Conservation (phyloP, 768 basidiomycete species). For the Lentinula boryana region DNA sequence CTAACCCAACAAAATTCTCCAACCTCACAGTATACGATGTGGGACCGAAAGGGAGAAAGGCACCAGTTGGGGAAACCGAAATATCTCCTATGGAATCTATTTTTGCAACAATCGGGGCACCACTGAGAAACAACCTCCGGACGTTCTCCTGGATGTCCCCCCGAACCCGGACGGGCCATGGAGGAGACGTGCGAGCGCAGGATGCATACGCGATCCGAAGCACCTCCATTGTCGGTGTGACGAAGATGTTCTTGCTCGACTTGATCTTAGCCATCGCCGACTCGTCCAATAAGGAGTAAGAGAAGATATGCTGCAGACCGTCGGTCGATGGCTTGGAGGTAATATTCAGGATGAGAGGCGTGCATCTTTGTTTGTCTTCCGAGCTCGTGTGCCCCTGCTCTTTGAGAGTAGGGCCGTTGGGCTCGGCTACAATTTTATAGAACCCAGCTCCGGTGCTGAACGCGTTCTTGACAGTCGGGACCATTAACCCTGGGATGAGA, state of each 20-base stretch:
- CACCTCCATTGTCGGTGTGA: not conserved
- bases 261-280: not conserved
- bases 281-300: not conserved
- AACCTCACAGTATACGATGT: conserved; percentile 5
- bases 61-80: not conserved
- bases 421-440: not conserved
- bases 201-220: not conserved
- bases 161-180: not conserved
- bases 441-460: not conserved
- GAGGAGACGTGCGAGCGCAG: not conserved
- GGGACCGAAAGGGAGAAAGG: conserved; percentile 3
- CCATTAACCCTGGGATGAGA: conserved; percentile 9
- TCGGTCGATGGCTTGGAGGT: not conserved
- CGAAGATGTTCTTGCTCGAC: not conserved
- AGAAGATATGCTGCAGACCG: not conserved
- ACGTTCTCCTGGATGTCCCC: not conserved
- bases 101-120: not conserved
- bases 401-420: not conserved
- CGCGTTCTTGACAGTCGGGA: conserved; percentile 2
- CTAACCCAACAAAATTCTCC: conserved; percentile 6
- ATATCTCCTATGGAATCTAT: not conserved
- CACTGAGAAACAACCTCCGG: not conserved
- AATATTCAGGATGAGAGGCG: not conserved
- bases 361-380: not conserved
- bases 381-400: not conserved